These are phyloP conservation scores for Penicillium sp. DNA, from an alignment of 2,329 filamentous ascomycete genomes.

Conservation along the genomic window DNA sequence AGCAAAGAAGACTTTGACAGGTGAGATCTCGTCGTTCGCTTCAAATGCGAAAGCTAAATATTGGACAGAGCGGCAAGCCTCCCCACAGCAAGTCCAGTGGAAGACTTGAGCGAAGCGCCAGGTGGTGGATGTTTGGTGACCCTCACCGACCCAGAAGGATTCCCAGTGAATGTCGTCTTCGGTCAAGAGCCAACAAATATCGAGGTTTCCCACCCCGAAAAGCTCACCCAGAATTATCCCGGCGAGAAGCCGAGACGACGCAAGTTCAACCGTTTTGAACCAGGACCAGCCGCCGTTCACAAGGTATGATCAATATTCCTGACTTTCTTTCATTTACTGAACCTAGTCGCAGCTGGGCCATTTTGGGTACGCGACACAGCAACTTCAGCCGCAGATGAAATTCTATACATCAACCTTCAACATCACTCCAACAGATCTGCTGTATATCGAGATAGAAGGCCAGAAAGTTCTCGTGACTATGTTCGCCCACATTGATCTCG, in stretches of 20 bases:
- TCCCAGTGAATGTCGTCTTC: constrained; percentile 26
- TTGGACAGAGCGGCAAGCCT: neutral
- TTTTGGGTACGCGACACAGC: constrained; percentile 37
- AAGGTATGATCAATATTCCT: constrained; percentile 31
- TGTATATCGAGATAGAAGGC: constrained; percentile 33
- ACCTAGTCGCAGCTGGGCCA: neutral
- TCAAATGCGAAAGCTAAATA: neutral
- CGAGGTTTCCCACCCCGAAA: constrained; percentile 18
- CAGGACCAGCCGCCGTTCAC: constrained; percentile 51
- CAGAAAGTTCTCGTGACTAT: constrained; percentile 3
- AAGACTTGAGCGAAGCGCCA: constrained; percentile 22
- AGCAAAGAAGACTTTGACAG: constrained; percentile 7
- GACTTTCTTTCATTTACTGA: constrained; percentile 38
- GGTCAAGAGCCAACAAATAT: constrained; percentile 13
- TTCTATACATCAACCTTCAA: constrained; percentile 53
- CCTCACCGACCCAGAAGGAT: constrained; percentile 27
- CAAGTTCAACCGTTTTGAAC: constrained; percentile 45
- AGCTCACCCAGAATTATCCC: constrained; percentile 39
- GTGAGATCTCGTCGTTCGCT: constrained; percentile 5
- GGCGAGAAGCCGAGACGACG: constrained; percentile 39
- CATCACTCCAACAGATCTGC: constrained; percentile 48
- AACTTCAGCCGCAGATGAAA: constrained; percentile 38
- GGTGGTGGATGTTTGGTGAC: constrained; percentile 25
- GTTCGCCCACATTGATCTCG: constrained; percentile 8
- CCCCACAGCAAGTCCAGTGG: neutral